Conservation (phyloP, 352 stramenopile species). For the Phytophthora europaea region DNA sequence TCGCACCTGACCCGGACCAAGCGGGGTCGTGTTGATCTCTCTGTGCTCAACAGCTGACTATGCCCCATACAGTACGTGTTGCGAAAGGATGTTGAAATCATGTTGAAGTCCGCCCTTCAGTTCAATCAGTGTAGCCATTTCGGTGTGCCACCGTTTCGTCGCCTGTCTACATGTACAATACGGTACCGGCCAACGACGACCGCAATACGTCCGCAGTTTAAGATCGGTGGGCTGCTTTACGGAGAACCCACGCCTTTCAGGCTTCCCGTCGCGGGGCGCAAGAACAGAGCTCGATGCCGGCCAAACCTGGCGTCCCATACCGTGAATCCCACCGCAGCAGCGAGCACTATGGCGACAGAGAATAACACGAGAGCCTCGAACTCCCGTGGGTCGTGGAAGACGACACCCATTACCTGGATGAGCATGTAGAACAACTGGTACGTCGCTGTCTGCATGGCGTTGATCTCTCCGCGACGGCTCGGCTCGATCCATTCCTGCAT, state of each 20-base stretch:
- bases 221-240: neutral
- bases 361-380: slow-evolving; percentile 70
- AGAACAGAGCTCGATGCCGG: slow-evolving; percentile 43
- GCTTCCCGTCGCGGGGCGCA: slow-evolving; percentile 12
- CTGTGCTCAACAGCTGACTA: neutral
- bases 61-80: too few species aligned
- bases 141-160: neutral
- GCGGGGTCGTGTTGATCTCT: neutral
- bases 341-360: slow-evolving; percentile 55
- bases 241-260: neutral
- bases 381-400: slow-evolving; percentile 62
- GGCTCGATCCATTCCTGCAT: slow-evolving; percentile 79
- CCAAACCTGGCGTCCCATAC: slow-evolving; percentile 57
- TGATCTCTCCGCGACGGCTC: slow-evolving; percentile 56
- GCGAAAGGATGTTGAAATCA: neutral
- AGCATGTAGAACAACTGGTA: slow-evolving; percentile 77
- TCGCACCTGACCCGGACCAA: neutral
- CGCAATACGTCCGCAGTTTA: neutral
- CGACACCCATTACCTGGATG: slow-evolving; percentile 60
- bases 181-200: neutral
- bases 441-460: slow-evolving; percentile 73
- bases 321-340: slow-evolving; percentile 64
- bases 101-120: slow-evolving; percentile 15
- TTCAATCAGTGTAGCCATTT: slow-evolving; percentile 6
- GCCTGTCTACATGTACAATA: neutral